Evolutionary conservation across 2,329 filamentous ascomycete genomes (phyloP).

Genomic region (Colletotrichum noveboracense): DNA sequence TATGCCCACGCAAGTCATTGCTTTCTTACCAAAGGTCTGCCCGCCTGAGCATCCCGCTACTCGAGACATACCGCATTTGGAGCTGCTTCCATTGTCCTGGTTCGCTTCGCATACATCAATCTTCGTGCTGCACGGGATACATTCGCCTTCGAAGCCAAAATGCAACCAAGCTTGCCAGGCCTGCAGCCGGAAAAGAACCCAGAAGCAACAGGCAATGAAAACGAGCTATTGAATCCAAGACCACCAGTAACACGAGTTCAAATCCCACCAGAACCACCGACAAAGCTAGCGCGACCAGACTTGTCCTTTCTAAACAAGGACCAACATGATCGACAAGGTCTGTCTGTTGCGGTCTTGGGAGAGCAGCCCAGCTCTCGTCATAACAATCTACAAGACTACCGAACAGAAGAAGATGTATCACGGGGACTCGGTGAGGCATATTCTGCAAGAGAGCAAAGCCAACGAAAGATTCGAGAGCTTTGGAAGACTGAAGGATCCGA

Average conservation of each 20-base stretch:
- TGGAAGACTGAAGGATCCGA: not conserved
- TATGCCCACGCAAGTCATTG: not conserved
- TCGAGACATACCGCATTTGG: not conserved
- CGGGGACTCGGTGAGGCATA: not conserved
- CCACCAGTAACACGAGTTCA: not conserved
- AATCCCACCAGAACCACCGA: not conserved
- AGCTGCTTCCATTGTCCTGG: not conserved
- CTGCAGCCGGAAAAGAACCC: not conserved
- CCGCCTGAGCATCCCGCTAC: too few species aligned
- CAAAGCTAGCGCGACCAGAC: not conserved
- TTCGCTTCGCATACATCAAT: not conserved
- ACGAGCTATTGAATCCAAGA: not conserved
- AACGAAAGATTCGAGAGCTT: not conserved
- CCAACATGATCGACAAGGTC: rapidly evolving
- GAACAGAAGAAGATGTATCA: not conserved
- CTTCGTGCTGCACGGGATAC: not conserved
- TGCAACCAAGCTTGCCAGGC: rapidly evolving
- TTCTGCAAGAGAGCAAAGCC: not conserved
- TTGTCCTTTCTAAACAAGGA: not conserved
- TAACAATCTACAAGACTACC: not conserved
- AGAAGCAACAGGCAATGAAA: not conserved
- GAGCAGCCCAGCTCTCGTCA: rapidly evolving
- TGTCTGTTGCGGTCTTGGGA: not conserved
- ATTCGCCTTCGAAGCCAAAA: not conserved
- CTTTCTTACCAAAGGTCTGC: too few species aligned